Base-by-base conservation (phyloP, 2,329 filamentous ascomycete species). In the Blastomyces gilchristii region DNA sequence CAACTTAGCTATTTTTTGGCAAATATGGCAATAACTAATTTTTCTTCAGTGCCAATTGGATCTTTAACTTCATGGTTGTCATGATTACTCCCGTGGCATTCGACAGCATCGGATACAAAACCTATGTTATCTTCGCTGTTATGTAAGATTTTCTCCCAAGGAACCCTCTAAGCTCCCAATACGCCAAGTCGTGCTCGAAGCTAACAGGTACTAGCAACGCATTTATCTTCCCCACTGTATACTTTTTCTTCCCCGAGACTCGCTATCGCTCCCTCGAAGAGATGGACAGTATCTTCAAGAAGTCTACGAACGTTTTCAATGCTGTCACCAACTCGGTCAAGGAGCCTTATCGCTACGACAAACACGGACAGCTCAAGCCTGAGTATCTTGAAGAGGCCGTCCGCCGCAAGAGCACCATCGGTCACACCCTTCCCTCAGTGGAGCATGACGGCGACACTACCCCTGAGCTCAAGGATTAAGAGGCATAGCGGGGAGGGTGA, bases 51-150 rank as follows among this genome's bases (percentile, higher is more conserved):
- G 69, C 70, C 5, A 74, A 76, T 43, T 77, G 76, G 76, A 67
- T 68, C 2, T 73, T 75, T 66, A 75, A 73, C 52, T 76, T 76
- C 65, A 64, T 77, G 5, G 66, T 76, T 0, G 75, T 74, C 0
- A 69, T 75, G 53, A 69, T 76, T 5, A 76, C 75, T 0, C 75
- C 75, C 0, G 69, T 76, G 7, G 74, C 72, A 2, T 75, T 77
- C 61, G 67, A 69, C 68, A 72, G 63, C 2, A 83, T 86, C 63
- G 78, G 78, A 18, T 84, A 78, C 60, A 68, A 68, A 28, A 76
- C 75, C 45, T 80, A 79, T 60, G 74, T 80, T 60, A 73, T 80
- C 60, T 79, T 79, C 62, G 77, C 76, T 3, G 71, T 72, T 58
- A 70, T 79, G 61, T 78, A 77, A 61, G 70, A 61, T 49, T 49